These are phyloP conservation scores for Entrophospora sp. DNA, from an alignment of 192 early-diverging fungal genomes.

Conservation along the genomic window DNA sequence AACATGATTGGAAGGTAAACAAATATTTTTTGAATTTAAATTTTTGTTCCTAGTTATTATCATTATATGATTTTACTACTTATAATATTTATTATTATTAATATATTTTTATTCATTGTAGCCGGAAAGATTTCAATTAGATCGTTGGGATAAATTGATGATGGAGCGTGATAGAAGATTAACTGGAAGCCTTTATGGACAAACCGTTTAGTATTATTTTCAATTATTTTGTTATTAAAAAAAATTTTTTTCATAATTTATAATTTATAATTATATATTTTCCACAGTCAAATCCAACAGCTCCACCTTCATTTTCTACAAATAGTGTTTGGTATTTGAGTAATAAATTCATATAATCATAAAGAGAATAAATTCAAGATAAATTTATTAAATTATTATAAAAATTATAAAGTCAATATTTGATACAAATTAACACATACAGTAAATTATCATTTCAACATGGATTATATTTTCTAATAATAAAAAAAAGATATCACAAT, in stretches of 20 bases:
- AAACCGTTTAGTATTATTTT: slow-evolving; percentile 36
- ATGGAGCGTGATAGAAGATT: slow-evolving; percentile 68
- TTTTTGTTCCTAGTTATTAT: neutral
- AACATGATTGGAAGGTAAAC: slow-evolving; percentile 58
- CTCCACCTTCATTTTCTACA: slow-evolving; percentile 55
- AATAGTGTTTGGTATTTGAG: slow-evolving; percentile 55
- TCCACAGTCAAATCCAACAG: slow-evolving; percentile 28
- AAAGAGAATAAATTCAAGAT: too few species aligned
- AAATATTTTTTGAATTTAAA: neutral
- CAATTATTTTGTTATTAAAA: neutral
- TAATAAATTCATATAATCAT: too few species aligned
- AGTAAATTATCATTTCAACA: too few species aligned
- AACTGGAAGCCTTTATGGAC: slow-evolving; percentile 60
- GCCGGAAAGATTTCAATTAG: slow-evolving; percentile 54
- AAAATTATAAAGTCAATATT: too few species aligned
- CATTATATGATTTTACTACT: neutral
- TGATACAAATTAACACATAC: too few species aligned
- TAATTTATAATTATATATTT: neutral
- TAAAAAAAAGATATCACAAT: too few species aligned
- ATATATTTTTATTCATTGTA: slow-evolving; percentile 15
- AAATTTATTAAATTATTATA: too few species aligned
- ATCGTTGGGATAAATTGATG: slow-evolving; percentile 73
- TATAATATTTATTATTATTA: neutral
- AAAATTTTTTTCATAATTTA: neutral
- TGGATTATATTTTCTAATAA: too few species aligned